Percentiles rank a stretch among this genome's conserved stretches.
Evolutionary conservation across 345 rosid species (phyloP).

Genomic region (Bruguiera parviflora): DNA sequence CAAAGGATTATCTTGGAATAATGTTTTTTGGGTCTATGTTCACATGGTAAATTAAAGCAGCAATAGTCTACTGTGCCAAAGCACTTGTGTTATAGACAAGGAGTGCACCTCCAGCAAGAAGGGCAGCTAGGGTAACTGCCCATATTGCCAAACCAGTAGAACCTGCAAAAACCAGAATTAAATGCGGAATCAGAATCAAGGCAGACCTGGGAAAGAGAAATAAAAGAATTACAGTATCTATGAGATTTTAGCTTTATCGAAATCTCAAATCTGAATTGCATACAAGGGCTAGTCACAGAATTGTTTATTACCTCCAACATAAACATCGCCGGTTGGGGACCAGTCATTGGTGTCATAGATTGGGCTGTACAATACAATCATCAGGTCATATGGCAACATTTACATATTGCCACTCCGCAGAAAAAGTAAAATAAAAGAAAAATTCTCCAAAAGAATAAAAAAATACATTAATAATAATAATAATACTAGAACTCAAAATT

Average conservation of each 20-base stretch:
- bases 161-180: slow-evolving; percentile 31
- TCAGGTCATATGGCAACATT: neutral
- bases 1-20: neutral
- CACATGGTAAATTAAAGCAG: neutral
- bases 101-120: slow-evolving; percentile 87
- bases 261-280: too few species aligned
- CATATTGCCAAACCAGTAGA: slow-evolving; percentile 81
- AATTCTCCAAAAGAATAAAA: too few species aligned
- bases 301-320: slow-evolving; percentile 55
- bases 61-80: slow-evolving; percentile 54
- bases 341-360: slow-evolving; percentile 63
- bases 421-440: neutral
- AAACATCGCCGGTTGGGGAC: slow-evolving; percentile 77
- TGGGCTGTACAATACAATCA: slow-evolving; percentile 46
- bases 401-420: neutral
- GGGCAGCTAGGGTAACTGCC: slow-evolving; percentile 77
- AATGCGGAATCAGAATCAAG: too few species aligned
- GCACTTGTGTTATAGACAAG: slow-evolving; percentile 99
- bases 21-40: neutral
- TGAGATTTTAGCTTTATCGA: too few species aligned
- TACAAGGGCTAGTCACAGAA: neutral
- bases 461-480: too few species aligned
- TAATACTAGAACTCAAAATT: too few species aligned
- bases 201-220: too few species aligned
- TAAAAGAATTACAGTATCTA: too few species aligned